phyloP scores from a whole-genome alignment of 2,329 filamentous ascomycete species.

The Rhytidhysteron rufulum region DNA sequence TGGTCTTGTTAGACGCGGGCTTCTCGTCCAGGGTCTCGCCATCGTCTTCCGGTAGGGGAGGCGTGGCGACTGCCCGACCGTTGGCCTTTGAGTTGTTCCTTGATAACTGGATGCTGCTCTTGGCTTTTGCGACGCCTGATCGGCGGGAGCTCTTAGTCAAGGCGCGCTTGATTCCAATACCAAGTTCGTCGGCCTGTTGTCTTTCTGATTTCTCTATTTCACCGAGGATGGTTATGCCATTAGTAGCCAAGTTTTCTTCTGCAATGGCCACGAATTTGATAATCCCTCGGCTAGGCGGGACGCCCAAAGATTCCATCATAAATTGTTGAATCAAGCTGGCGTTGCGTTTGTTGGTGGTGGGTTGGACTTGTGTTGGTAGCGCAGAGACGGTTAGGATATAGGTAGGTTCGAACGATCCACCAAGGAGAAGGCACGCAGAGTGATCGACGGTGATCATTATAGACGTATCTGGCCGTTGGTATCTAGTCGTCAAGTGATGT shows the following conservation, averaged over 20 bases:
- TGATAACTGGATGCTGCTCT: conserved; percentile 35
- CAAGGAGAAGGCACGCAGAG: conserved; percentile 69
- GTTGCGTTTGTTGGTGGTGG: conserved; percentile 76
- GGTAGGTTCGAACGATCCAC: conserved; percentile 70
- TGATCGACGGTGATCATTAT: conserved; percentile 76
- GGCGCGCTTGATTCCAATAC: conserved; percentile 39
- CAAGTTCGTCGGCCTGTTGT: conserved; percentile 39
- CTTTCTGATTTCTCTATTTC: conserved; percentile 60
- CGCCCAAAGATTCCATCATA: conserved; percentile 66
- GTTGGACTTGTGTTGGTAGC: conserved; percentile 64
- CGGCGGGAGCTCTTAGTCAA: conserved; percentile 35
- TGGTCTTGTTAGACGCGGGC: conserved; percentile 1
- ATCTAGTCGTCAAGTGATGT: conserved; percentile 68
- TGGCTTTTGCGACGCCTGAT: conserved; percentile 30
- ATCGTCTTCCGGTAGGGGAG: conserved; percentile 33
- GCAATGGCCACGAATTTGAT: conserved; percentile 67
- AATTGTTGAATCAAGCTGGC: conserved; percentile 72
- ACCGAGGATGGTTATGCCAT: conserved; percentile 65
- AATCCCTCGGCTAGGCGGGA: conserved; percentile 63
- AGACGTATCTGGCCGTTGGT: conserved; percentile 67
- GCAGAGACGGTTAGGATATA: conserved; percentile 75
- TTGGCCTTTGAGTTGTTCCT: conserved; percentile 28
- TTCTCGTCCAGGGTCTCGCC: conserved; percentile 30
- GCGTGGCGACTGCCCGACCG: conserved; percentile 22
- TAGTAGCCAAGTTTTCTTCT: conserved; percentile 69